phyloP scores from a whole-genome alignment of 2,329 filamentous ascomycete genomes.

The Dactylellina sp. region DNA sequence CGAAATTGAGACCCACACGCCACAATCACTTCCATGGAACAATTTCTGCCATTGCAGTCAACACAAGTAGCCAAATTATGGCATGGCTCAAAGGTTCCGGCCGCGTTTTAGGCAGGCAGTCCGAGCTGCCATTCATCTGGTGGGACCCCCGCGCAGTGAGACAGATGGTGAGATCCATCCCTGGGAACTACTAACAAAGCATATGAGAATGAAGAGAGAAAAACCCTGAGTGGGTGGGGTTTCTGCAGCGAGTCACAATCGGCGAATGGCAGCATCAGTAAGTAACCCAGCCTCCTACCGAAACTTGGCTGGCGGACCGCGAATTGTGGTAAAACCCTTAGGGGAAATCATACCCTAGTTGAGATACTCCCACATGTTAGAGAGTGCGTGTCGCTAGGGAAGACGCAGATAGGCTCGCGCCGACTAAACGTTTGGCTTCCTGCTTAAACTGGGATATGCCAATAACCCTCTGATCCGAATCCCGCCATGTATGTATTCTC shows the following conservation, averaged over 20 bases:
- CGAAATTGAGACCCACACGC: slow-evolving; percentile 48
- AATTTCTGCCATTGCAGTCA: not conserved
- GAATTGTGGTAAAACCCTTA: slow-evolving; percentile 50
- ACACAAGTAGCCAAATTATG: slow-evolving; percentile 15
- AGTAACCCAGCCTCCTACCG: slow-evolving; percentile 28
- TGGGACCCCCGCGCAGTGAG: slow-evolving; percentile 45
- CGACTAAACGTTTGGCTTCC: slow-evolving; percentile 38
- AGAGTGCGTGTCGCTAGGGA: slow-evolving; percentile 30
- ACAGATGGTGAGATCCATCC: slow-evolving; percentile 27
- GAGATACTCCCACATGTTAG: slow-evolving; percentile 30
- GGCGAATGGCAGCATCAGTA: slow-evolving; percentile 43
- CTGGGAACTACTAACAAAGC: slow-evolving; percentile 3
- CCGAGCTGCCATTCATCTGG: slow-evolving; percentile 39
- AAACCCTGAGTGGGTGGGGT: slow-evolving; percentile 29
- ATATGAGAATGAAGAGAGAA: not conserved
- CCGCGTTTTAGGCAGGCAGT: slow-evolving; percentile 56
- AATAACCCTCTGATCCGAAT: slow-evolving; percentile 37
- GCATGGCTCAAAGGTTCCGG: slow-evolving; percentile 46
- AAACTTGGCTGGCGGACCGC: slow-evolving; percentile 22
- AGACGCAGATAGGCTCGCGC: slow-evolving; percentile 52
- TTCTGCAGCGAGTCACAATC: slow-evolving; percentile 33
- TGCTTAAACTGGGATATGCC: slow-evolving; percentile 33
- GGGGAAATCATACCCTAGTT: slow-evolving; percentile 40
- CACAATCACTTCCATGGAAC: slow-evolving; percentile 4
- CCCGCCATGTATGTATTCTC: slow-evolving; percentile 12